phyloP scores from a whole-genome alignment of 2,329 filamentous ascomycete species.

The Aspergillus caelatus region DNA sequence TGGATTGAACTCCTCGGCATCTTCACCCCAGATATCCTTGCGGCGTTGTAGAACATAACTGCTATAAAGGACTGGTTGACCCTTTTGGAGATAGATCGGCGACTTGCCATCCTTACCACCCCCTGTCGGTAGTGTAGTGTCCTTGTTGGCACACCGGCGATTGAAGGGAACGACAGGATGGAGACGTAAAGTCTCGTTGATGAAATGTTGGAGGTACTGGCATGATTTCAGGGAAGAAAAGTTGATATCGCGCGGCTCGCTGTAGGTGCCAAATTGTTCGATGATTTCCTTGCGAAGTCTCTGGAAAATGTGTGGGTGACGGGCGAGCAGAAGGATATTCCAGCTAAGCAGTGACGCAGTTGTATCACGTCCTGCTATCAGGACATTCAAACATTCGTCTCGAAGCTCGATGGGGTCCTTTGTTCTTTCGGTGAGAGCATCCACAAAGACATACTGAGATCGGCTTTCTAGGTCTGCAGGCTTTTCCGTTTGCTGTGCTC shows the following conservation, averaged over 20 bases:
- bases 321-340: slow-evolving; percentile 19
- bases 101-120: slow-evolving; percentile 62
- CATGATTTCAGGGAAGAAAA: slow-evolving; percentile 46
- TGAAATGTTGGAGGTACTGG: slow-evolving; percentile 36
- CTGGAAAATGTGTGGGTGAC: slow-evolving; percentile 11
- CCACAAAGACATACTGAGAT: slow-evolving; percentile 51
- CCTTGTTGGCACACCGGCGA: slow-evolving; percentile 37
- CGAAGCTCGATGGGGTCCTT: slow-evolving; percentile 50
- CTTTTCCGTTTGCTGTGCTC: slow-evolving; percentile 29
- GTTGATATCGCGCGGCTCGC: slow-evolving; percentile 42
- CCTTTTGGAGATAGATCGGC: slow-evolving; percentile 68
- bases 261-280: slow-evolving; percentile 14
- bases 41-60: slow-evolving; percentile 74
- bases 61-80: slow-evolving; percentile 67
- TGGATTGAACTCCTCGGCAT: slow-evolving; percentile 60
- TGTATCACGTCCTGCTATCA: slow-evolving; percentile 57
- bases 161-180: slow-evolving; percentile 51
- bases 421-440: slow-evolving; percentile 51
- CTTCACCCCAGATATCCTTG: slow-evolving; percentile 49
- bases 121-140: slow-evolving; percentile 50
- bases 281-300: slow-evolving; percentile 15
- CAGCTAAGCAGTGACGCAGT: slow-evolving; percentile 50
- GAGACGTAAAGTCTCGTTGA: slow-evolving; percentile 46
- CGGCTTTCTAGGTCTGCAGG: slow-evolving; percentile 25
- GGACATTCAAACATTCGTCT: slow-evolving; percentile 52